Evolutionary conservation across 306 rosid species (phyloP).

Genomic region (Herpetospermum pedunculosum): DNA sequence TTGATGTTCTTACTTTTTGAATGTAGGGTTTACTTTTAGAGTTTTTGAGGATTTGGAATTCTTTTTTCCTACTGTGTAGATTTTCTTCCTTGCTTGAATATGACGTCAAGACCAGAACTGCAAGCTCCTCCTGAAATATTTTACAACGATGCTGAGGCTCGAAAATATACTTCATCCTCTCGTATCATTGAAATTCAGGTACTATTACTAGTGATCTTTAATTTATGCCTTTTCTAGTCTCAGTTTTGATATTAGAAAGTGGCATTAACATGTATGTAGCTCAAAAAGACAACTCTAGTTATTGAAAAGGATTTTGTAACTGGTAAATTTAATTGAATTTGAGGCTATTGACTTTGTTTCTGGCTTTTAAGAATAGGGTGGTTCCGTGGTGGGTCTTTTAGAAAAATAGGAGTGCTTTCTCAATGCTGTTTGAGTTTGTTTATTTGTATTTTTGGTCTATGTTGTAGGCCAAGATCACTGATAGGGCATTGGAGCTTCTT

Average conservation of each 20-base stretch:
- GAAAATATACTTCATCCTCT: constrained; percentile 83
- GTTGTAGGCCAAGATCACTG: constrained; percentile 36
- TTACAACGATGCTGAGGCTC: constrained; percentile 71
- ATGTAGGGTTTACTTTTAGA: neutral
- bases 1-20: neutral
- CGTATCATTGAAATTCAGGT: constrained; percentile 79
- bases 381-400: neutral
- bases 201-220: neutral
- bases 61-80: neutral
- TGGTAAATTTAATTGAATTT: neutral
- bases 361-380: neutral
- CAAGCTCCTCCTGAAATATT: constrained; percentile 91
- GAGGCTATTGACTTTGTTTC: neutral
- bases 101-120: constrained; percentile 76
- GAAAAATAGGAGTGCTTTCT: neutral
- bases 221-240: neutral
- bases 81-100: neutral
- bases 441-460: neutral
- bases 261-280: neutral
- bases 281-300: neutral
- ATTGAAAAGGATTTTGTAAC: neutral
- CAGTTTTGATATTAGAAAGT: neutral
- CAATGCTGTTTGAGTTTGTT: neutral
- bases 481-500: constrained; percentile 77
- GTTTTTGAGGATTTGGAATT: neutral